A percentile compares a stretch with the other conserved stretches of the same genome.
These are phyloP conservation scores for Calamus simplicifolius DNA, from an alignment of 176 grass and related monocot genomes.

Conservation along the genomic window DNA sequence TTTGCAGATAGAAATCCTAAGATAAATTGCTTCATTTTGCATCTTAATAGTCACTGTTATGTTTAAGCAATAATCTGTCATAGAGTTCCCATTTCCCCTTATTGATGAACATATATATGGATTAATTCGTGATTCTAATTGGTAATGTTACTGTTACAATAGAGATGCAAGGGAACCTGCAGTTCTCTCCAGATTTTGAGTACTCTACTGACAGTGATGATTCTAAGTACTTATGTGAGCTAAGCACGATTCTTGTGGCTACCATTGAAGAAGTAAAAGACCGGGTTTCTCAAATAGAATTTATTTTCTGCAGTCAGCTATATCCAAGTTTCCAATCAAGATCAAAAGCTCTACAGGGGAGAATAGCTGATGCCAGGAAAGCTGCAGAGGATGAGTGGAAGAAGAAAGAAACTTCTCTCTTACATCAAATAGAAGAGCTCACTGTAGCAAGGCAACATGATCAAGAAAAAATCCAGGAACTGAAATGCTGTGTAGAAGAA, in stretches of 20 bases:
- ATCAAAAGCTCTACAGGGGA: slow-evolving; percentile 28
- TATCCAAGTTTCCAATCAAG: slow-evolving; percentile 75
- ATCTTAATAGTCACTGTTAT: no score
- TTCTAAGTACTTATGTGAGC: slow-evolving; percentile 52
- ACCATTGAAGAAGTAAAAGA: slow-evolving; percentile 94
- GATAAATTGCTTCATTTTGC: no score
- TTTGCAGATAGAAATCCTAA: no score
- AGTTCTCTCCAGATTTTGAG: neutral
- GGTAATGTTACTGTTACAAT: neutral
- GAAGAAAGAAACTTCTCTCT: slow-evolving; percentile 39
- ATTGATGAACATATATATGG: no score
- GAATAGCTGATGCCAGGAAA: slow-evolving; percentile 19
- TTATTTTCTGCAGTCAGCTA: slow-evolving; percentile 81
- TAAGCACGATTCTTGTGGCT: slow-evolving; percentile 87
- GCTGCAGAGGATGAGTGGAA: slow-evolving; percentile 47
- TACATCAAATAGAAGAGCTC: slow-evolving; percentile 43
- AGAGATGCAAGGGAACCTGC: slow-evolving; percentile 17
- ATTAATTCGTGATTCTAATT: no score
- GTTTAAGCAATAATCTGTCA: no score
- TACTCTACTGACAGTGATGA: slow-evolving; percentile 21
- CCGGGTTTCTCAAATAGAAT: slow-evolving; percentile 75
- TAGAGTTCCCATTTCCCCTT: no score
- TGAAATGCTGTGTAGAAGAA: slow-evolving; percentile 29
- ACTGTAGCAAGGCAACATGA: slow-evolving; percentile 5
- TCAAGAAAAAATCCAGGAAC: slow-evolving; percentile 35